Evolutionary conservation across 352 stramenopile genomes (phyloP), one percentile per base, ranked within the genome.

Genomic region (Phytophthora megakarya): DNA sequence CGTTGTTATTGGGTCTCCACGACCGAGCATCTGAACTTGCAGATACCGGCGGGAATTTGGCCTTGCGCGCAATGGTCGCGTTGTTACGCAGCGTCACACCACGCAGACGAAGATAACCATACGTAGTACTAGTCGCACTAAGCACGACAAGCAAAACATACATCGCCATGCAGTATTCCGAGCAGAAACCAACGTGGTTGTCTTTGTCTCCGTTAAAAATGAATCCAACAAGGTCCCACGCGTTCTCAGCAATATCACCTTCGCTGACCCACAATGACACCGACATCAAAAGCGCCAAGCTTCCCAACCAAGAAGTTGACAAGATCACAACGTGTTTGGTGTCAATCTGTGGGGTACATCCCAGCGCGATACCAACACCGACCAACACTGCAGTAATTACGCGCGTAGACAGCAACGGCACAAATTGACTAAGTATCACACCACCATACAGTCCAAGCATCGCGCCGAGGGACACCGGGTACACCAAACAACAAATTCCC

Each of bases 11-110:
- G 1, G 82, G 78, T 40, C 77, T 82, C 73, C 88, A 90, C 18
- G 85, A 76, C 2, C 88, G 82, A 12, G 86, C 88, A 22, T 94
- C 88, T 1, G 84, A 93, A 38, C 88, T 92, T 3, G 88, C 88
- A 26, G 84, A 92, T 11, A 95, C 79, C 3, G 77, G 56, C 1
- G 83, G 64, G 37, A 78, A 86, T 42, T 78, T 69, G 21, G 66
- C 65, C 65, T 72, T 84, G n/a, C 70, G 67, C 12, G 57, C 70
- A 53, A 42, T 57, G 28, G 70, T 65, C 15, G 54, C 52, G 25
- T 69, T 49, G 23, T 72, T 70, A 15, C 71, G 63, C 33, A 88
- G 51, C 15, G 49, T 51, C 23, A 77, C 46, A 15, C 71, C 55
- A 50, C 73, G 73, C 42, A 75, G 62, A 23, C 47, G 50, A 48